Base-by-base conservation (phyloP, 2,329 filamentous ascomycete genomes). In the Domatiomyces catenatus region DNA sequence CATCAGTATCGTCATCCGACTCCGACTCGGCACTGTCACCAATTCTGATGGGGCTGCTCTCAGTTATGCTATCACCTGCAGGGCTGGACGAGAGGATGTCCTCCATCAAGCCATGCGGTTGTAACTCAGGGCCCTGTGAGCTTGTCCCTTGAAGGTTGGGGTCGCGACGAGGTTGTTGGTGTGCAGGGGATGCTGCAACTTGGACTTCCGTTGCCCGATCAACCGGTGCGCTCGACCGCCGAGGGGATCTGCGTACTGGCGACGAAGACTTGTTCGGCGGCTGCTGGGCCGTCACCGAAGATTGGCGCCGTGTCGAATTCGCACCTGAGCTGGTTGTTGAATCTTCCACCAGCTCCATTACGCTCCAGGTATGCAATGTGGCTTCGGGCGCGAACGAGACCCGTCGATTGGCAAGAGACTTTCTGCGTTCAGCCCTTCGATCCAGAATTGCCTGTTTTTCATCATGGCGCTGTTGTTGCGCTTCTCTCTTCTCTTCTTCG, bases 301-400 rank as follows among this genome's bases (percentile, higher is more conserved):
- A 92, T 48, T 81, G 79, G 55, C 85, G 77, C 58, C 86, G 74
- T 10, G 84, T 86, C 8, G 81, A 80, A 56, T 90, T 85, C 0
- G 84, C 84, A 6, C 77, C 75, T 5, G 80, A 83, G 8, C 80
- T 81, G 12, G 83, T 84, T 1, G 88, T 93, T 18, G 86, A 86
- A 63, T 95, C 89, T 62, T 89, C 87, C 63, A 81, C 76, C 55
- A 89, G 84, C 62, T 96, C 90, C 44, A 95, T 79, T 50, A 92
- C 89, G 62, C 96, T 89, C 75, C 94, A 96, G 0, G 92, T 98
- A 64, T 98, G 92, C 36, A 98, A 75, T 2, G 92, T 98, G 10
- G 92, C 92, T 68, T 98, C 92, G 1, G 92, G 92, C 3, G 92
- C 92, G 67, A 98, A 98, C 0, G 90, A 96, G 32, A 98, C 92